Conservation (phyloP, 1,284 basidiomycete genomes). For the Ceratobasidium sp. region DNA sequence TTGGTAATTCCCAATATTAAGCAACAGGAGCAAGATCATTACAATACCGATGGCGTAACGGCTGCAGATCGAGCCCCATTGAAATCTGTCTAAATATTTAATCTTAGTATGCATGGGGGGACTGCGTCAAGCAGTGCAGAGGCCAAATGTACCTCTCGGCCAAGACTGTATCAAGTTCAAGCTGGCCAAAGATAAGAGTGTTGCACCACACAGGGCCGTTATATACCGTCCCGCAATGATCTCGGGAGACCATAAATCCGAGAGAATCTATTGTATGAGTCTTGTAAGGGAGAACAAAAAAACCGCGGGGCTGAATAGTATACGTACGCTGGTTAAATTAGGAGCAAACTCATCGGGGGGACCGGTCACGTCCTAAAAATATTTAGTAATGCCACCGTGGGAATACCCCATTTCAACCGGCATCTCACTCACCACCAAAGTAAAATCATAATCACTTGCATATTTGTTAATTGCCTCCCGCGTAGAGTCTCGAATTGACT, state of each 20-base stretch:
- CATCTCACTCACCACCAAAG: no score
- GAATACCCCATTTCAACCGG: no score
- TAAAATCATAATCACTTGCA: no score
- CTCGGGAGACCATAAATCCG: no score
- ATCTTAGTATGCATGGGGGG: background rate
- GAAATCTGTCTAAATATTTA: slow-evolving; percentile 7
- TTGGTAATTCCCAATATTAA: slow-evolving; percentile 31
- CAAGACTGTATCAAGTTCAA: slow-evolving; percentile 31
- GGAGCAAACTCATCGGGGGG: background rate
- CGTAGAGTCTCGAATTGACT: no score
- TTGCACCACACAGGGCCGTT: slow-evolving; percentile 1
- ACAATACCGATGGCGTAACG: background rate
- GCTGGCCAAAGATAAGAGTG: background rate
- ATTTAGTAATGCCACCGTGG: no score
- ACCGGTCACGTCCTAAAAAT: background rate
- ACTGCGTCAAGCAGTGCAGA: no score
- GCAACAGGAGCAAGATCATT: background rate
- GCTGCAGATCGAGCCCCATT: slow-evolving; percentile 15
- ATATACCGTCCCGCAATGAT: background rate
- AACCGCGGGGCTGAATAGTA: no score
- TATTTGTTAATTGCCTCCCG: no score
- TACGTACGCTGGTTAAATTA: background rate
- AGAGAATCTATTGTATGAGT: no score
- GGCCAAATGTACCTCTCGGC: slow-evolving; percentile 18
- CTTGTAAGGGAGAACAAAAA: background rate